A percentile compares a stretch with the other conserved stretches of the same genome.
Evolutionary conservation across 495 filamentous ascomycete species (phyloP).

Genomic region (Diplogelasinospora grovesii): DNA sequence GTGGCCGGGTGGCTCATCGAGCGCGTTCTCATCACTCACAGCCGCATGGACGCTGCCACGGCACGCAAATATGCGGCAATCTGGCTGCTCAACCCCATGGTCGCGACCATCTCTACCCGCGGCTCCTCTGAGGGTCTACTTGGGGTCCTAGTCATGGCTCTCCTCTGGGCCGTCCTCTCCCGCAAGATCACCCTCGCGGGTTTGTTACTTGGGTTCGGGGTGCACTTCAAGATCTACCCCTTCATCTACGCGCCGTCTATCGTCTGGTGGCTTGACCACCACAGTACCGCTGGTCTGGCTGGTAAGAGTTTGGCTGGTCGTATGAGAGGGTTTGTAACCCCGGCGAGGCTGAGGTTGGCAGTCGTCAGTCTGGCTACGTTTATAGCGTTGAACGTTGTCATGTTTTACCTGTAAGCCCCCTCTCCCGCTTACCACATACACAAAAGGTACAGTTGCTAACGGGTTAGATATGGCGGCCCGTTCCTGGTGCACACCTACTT

Average conservation of each 20-base stretch:
- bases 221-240: conserved; percentile 98
- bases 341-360: conserved; percentile 52
- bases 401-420: conserved; percentile 62
- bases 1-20: conserved; percentile 79
- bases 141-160: conserved; percentile 69
- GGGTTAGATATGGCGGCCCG: conserved; percentile 53
- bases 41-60: conserved; percentile 24
- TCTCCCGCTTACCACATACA: neutral
- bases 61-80: conserved; percentile 72
- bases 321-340: conserved; percentile 52
- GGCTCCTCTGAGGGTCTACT: conserved; percentile 90
- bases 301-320: conserved; percentile 7
- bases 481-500: conserved; percentile 87
- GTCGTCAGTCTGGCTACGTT: conserved; percentile 67
- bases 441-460: conserved; percentile 5
- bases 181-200: conserved; percentile 59
- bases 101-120: conserved; percentile 88
- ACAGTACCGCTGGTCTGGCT: conserved; percentile 21
- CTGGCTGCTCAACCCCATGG: conserved; percentile 97
- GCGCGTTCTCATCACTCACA: conserved; percentile 24
- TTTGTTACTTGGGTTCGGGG: conserved; percentile 68
- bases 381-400: conserved; percentile 58
- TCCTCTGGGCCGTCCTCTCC: conserved; percentile 73
- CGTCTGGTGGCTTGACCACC: conserved; percentile 75
- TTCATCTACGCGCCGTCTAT: conserved; percentile 88